A percentile compares a stretch with the other conserved stretches of the same genome.
These are phyloP conservation scores for Malus hybrid DNA, from an alignment of 331 rosid genomes.

Conservation along the genomic window DNA sequence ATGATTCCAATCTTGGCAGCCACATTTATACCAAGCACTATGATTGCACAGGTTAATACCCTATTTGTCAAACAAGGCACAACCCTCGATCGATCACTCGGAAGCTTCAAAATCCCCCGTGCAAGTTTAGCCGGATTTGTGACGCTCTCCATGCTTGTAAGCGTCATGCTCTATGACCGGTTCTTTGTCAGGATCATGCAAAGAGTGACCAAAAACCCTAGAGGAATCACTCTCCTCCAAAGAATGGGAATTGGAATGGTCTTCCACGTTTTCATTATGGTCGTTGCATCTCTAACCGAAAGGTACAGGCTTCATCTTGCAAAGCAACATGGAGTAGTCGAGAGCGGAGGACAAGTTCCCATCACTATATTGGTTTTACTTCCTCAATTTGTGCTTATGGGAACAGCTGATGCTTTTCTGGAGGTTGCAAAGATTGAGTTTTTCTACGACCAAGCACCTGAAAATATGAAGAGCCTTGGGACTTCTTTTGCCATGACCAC, in stretches of 20 bases:
- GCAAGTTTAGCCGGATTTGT: constrained; percentile 43
- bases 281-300: constrained; percentile 32
- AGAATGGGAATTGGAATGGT: constrained; percentile 46
- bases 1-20: constrained; percentile 40
- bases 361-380: constrained; percentile 33
- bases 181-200: constrained; percentile 30
- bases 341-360: constrained; percentile 32
- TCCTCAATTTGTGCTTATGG: constrained; percentile 47
- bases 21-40: constrained; percentile 41
- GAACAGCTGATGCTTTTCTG: constrained; percentile 39
- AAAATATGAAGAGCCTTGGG: constrained; percentile 50
- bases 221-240: constrained; percentile 49
- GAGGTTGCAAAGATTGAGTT: constrained; percentile 52
- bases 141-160: constrained; percentile 45
- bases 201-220: constrained; percentile 34
- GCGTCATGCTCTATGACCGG: constrained; percentile 37
- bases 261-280: constrained; percentile 30
- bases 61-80: constrained; percentile 50
- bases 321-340: constrained; percentile 24
- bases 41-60: constrained; percentile 42
- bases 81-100: constrained; percentile 33
- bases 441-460: constrained; percentile 53
- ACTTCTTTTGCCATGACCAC: constrained; percentile 35
- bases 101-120: constrained; percentile 40
- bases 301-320: constrained; percentile 32